Base-by-base conservation (phyloP, 108 stramenopile genomes). In the Fistulifera pelliculosa region DNA sequence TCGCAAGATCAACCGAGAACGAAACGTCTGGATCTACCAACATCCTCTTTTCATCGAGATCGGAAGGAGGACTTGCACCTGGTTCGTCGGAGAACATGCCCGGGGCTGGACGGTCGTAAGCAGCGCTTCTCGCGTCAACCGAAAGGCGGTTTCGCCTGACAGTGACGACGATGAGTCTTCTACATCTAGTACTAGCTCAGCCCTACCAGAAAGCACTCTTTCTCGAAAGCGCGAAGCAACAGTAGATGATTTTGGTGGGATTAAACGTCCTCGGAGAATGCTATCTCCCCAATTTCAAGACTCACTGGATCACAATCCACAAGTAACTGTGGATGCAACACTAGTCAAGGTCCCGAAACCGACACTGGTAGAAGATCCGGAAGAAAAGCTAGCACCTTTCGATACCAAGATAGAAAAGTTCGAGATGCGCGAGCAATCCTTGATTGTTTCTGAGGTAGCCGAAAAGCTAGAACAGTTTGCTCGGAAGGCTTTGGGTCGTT, bases 1-100 rank as follows among this genome's bases (percentile, higher is more conserved):
- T 41, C 68, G 69, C 1, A 96, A 96, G 54, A 83, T 93, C 59
- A 87, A 85, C 71, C 70, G 81, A 19, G 94, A 93, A 62, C 79
- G 92, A 14, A 95, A 83, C 49, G 87, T 95, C 48, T 95, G 94
- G 94, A 85, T 95, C 54, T 97, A 95, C 73, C 77, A 90, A 54
- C 96, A 97, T 64, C 76, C 80, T 19, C 52, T 95, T 97, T 97
- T 66, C 93, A 94, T 56, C 61, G 93, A 17, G 91, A 95, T 60
- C 74, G 67, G 27, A 94, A 93, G 8, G 83, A 94, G 47, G 81
- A 93, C 31, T 72, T 95, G n/a, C 68, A 82, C 53, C 56, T 85
- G 39, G 72, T 97, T 12, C 75, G 94, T 49, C 90, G 96, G 38
- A 74, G 94, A 49, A 88, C 90, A 28, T 87, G 85, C 54, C 80